These are phyloP conservation scores for Caryopteris hybrid DNA, from an alignment of 305 asterid genomes.

Conservation along the genomic window DNA sequence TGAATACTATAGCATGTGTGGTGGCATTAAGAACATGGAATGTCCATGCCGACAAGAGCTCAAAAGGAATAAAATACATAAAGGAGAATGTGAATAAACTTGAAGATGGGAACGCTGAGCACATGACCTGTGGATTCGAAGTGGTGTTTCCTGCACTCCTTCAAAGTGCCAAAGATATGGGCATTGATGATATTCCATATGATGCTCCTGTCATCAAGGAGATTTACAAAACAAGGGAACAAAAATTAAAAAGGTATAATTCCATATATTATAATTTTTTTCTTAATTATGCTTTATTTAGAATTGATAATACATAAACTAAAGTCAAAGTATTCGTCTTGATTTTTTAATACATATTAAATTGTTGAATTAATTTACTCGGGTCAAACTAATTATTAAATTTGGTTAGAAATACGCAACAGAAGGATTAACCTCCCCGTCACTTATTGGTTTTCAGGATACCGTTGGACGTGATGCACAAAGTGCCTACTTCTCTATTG, in stretches of 20 bases:
- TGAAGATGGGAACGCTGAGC: constrained; percentile 20
- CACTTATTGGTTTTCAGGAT: constrained; percentile 27
- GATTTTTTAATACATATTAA: too few relatives aligned
- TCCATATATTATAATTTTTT: too few relatives aligned
- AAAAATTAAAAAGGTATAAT: constrained; percentile 23
- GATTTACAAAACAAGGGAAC: constrained; percentile 18
- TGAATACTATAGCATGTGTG: constrained; percentile 47
- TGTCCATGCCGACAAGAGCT: constrained; percentile 18
- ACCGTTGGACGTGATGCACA: constrained; percentile 32
- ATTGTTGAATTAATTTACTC: too few relatives aligned
- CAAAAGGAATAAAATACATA: constrained; percentile 20
- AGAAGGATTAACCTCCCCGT: too few relatives aligned
- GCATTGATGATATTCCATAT: constrained; percentile 27
- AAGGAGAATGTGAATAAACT: constrained; percentile 16
- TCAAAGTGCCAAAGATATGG: constrained; percentile 27
- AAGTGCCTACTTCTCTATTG: constrained; percentile 26
- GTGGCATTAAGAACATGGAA: constrained; percentile 35
- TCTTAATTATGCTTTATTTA: too few relatives aligned
- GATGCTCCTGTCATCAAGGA: constrained; percentile 18
- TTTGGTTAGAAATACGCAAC: too few relatives aligned
- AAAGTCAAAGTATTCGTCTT: too few relatives aligned
- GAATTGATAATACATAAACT: too few relatives aligned
- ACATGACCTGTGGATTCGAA: constrained; percentile 48
- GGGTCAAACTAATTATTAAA: too few relatives aligned
- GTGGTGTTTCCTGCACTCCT: constrained; percentile 38